These are phyloP conservation scores for Capniomyces stellatus DNA, from an alignment of 371 early-diverging fungal genomes.

Conservation along the genomic window DNA sequence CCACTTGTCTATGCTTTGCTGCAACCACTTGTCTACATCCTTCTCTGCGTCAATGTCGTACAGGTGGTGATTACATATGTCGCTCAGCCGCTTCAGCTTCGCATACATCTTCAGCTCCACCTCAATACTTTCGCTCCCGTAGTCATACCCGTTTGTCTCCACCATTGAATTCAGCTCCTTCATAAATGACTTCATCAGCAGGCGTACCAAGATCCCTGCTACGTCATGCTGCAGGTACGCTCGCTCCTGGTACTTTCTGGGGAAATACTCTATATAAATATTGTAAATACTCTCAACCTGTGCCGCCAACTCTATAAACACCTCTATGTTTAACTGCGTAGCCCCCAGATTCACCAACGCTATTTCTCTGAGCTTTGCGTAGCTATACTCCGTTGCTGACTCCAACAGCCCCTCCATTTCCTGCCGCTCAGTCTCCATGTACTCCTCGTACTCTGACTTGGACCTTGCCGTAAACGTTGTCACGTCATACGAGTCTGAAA, in stretches of 20 bases:
- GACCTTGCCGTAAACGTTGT: no score
- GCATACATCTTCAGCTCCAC: constrained; percentile 14
- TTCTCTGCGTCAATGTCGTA: constrained; percentile 10
- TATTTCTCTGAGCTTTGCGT: background rate
- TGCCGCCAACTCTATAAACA: no score
- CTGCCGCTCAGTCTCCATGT: background rate
- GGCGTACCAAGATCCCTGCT: no score
- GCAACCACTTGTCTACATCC: constrained; percentile 8
- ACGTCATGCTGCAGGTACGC: no score
- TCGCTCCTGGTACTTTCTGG: no score
- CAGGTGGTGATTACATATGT: constrained; percentile 23
- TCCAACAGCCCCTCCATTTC: background rate
- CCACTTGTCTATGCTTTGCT: constrained; percentile 7
- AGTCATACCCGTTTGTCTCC: constrained; percentile 9
- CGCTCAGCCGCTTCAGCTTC: constrained; percentile 18
- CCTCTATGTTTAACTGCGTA: no score
- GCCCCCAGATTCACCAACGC: background rate
- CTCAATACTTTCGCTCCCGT: constrained; percentile 10
- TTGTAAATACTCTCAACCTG: no score
- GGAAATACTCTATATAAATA: no score
- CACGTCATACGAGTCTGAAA: no score
- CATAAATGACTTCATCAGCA: background rate
- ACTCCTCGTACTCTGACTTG: no score
- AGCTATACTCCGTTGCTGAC: background rate
- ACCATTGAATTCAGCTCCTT: background rate